Conservation (phyloP, 2,329 filamentous ascomycete genomes). For the Ophiostoma pallidulum region DNA sequence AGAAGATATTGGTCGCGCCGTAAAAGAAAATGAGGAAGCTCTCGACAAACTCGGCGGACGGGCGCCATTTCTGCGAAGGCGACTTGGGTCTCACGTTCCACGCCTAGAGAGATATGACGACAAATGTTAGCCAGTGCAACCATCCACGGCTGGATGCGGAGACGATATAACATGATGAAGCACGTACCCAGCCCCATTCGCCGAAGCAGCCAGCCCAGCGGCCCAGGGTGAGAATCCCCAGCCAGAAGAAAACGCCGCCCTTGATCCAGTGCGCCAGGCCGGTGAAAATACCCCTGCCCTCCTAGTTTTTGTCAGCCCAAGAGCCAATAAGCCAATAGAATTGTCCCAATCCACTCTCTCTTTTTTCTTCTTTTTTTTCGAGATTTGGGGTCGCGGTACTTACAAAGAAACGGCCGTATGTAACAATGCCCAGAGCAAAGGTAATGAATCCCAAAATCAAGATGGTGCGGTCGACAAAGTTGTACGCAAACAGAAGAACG, state of each 20-base stretch:
- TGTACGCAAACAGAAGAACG: slow-evolving; percentile 51
- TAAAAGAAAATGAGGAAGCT: slow-evolving; percentile 86
- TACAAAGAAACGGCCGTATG: slow-evolving; percentile 78
- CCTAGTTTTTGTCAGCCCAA: slow-evolving; percentile 33
- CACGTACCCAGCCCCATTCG: slow-evolving; percentile 72
- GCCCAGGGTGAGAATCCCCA: slow-evolving; percentile 76
- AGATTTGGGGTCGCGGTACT: slow-evolving; percentile 37
- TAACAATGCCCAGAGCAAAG: slow-evolving; percentile 61
- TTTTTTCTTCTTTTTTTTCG: background rate
- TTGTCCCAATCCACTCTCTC: background rate
- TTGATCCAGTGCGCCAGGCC: slow-evolving; percentile 92
- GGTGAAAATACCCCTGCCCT: slow-evolving; percentile 61
- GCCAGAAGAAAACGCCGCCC: slow-evolving; percentile 90
- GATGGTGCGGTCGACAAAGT: slow-evolving; percentile 64
- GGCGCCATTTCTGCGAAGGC: slow-evolving; percentile 53
- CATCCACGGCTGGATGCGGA: no score
- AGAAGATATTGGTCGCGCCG: slow-evolving; percentile 79
- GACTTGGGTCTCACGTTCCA: slow-evolving; percentile 73
- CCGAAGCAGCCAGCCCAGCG: slow-evolving; percentile 87
- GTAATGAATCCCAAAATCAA: slow-evolving; percentile 68
- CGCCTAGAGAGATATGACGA: slow-evolving; percentile 34
- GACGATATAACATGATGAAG: no score
- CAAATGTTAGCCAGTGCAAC: no score
- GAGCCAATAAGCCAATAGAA: slow-evolving; percentile 1
- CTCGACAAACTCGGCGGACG: slow-evolving; percentile 81